Base-by-base conservation (phyloP, 192 early-diverging fungal species). In the Paraglomus occultum region DNA sequence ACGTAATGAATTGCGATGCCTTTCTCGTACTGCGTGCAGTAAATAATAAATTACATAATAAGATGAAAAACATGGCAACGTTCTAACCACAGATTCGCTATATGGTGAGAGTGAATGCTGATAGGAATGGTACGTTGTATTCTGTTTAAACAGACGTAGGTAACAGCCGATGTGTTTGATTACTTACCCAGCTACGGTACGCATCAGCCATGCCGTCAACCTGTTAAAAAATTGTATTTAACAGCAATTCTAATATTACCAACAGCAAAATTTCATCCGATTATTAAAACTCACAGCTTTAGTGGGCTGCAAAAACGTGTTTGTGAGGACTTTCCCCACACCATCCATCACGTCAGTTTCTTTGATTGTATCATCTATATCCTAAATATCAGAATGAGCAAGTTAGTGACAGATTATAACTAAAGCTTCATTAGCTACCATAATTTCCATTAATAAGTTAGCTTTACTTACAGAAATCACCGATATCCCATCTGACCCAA, bases 301-400 rank as follows among this genome's bases (percentile, higher is more conserved):
- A 71, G 85, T 85, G 15, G 89, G 83, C 2, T 81, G 79, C 40
- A 93, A 85, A 59, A 94, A 84, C 1, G 91, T 89, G 54, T 87
- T 87, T 71, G 85, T 74, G 20, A 91, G 67, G 31, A 91, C 83
- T 3, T 82, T 85, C 68, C 83, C 80, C 42, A 85, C 84, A 9
- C 94, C 93, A 6, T 77, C 85, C 0, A 87, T 83, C 43, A 97
- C 90, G 49, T 90, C 84, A 3, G 94, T 94, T 12, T 91, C 83
- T 76, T 95, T 95, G 79, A 97, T 97, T 6, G 95, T 97, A 70
- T 97, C 95, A 74, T 97, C 95, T 48, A 97, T 90, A 64, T 92
- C 91, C 53, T 63, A 49, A 18, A 15, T 5, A 53, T 67, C 39
- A 55, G 22, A 51, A 17, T 40, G 11, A 10, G 22, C 2, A 5